Percentiles rank a stretch among this genome's conserved stretches.
These are phyloP conservation scores for Fagopyrum tataricum DNA, from an alignment of 148 eudicot species.

Conservation along the genomic window DNA sequence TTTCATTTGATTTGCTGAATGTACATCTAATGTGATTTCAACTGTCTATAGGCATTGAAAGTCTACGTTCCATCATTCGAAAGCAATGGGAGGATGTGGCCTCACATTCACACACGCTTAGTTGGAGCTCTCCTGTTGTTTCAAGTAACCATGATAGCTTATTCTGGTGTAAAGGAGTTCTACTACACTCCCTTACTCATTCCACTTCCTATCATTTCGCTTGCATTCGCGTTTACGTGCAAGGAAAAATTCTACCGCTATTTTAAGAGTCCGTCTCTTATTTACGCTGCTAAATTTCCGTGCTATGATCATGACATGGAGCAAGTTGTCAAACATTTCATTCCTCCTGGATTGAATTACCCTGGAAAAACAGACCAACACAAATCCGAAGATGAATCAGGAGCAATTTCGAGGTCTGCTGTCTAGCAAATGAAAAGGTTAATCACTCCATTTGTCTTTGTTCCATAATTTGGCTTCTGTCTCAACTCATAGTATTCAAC, in stretches of 20 bases:
- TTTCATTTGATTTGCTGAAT: too few species aligned
- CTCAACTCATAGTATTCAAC: too few species aligned
- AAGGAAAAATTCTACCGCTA: constrained; percentile 57
- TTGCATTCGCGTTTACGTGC: constrained; percentile 46
- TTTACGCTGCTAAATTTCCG: constrained; percentile 38
- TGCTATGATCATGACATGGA: constrained; percentile 65
- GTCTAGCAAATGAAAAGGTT: neutral
- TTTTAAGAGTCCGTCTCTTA: constrained; percentile 63
- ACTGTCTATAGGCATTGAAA: constrained; percentile 46
- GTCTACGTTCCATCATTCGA: constrained; percentile 71
- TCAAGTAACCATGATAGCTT: constrained; percentile 73
- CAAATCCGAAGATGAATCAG: constrained; percentile 42
- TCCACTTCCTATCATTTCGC: constrained; percentile 42
- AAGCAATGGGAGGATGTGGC: constrained; percentile 91
- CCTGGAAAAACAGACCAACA: constrained; percentile 47
- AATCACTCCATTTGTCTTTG: too few species aligned
- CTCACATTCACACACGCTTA: constrained; percentile 59
- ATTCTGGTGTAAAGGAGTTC: constrained; percentile 47
- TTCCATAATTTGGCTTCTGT: too few species aligned
- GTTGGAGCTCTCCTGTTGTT: constrained; percentile 56
- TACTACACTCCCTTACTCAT: constrained; percentile 27
- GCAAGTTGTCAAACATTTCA: constrained; percentile 38
- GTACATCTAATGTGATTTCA: neutral
- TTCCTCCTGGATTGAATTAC: constrained; percentile 49
- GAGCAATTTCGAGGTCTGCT: neutral